Evolutionary conservation across 805 yeast genomes (phyloP), one percentile per base, ranked within the genome.

Genomic region (Saccharomycopsis microspora): DNA sequence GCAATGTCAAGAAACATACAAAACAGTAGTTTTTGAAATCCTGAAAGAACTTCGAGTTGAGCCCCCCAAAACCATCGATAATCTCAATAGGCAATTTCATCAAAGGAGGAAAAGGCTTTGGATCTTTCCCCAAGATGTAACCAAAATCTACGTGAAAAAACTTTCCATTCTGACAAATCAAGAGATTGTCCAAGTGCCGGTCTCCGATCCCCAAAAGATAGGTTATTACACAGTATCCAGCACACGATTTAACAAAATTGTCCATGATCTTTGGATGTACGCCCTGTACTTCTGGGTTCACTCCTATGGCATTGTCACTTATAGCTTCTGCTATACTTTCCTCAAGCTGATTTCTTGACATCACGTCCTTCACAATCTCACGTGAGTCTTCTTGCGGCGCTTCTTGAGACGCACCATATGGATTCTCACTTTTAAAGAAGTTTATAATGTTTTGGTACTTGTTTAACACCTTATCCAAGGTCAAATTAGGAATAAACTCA

Each of bases 141-240:
- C 99, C 99, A 63, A 86, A 93, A 64, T 93, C 99, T 1, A 96
- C 97, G 64, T 93, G 99, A 76, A 95, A 90, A 61, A 93, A 93
- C 56, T 80, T 85, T 1, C 94, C 82, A 73, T 90, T 83, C 53
- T 80, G 87, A 45, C 80, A 84, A 37, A 86, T 72, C 41, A 93
- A 69, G 54, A 93, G 66, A 58, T 93, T 93, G 59, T 93, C 99
- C 54, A 93, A 69, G 67, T 93, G 99, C 49, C 99, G 75, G 64
- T 93, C 99, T 10, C 99, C 99, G 5, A 93, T 97, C 4, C 98
- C 99, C 9, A 93, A 66, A 5, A 93, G 67, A 57, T 93, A 93
- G 0, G 98, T 93, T 29, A 93, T 85, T 1, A 93, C 97, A 68
- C 97, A 93, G 60, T 93, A 93, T 0, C 98, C 99, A 29, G 99